These are phyloP conservation scores for Alternaria hordeiaustralica DNA, from an alignment of 2,329 filamentous ascomycete species.

Conservation along the genomic window DNA sequence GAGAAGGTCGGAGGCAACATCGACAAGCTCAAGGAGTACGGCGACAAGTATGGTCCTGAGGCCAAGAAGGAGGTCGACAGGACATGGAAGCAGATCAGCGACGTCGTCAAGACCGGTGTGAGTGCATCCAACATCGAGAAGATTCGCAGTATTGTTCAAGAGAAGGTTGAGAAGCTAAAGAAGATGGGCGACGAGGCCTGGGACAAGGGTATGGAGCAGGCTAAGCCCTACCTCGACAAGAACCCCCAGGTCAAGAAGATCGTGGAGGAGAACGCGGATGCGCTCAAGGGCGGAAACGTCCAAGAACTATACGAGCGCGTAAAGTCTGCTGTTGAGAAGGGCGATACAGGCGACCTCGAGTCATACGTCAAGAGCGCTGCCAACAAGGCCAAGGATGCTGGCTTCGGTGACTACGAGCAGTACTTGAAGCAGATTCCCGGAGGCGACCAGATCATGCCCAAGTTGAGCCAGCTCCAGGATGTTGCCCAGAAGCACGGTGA, in stretches of 20 bases:
- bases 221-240: constrained; percentile 76
- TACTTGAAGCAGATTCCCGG: constrained; percentile 71
- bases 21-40: constrained; percentile 72
- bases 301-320: constrained; percentile 68
- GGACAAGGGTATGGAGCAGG: constrained; percentile 73
- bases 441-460: constrained; percentile 68
- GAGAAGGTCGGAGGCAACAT: constrained; percentile 73
- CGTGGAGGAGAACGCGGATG: constrained; percentile 72
- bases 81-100: constrained; percentile 71
- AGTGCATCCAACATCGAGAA: constrained; percentile 61
- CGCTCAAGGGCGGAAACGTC: constrained; percentile 71
- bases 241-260: constrained; percentile 77
- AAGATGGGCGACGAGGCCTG: constrained; percentile 74
- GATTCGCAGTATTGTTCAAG: constrained; percentile 68
- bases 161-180: constrained; percentile 71
- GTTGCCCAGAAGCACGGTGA: constrained; percentile 71
- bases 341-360: constrained; percentile 65
- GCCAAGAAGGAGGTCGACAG: constrained; percentile 78
- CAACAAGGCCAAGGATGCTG: constrained; percentile 64
- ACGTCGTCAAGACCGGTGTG: constrained; percentile 68
- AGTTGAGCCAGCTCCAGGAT: constrained; percentile 69
- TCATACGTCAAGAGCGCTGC: constrained; percentile 66
- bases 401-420: constrained; percentile 61
- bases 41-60: constrained; percentile 74
- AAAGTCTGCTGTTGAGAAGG: constrained; percentile 66